Evolutionary conservation across 495 filamentous ascomycete genomes (phyloP).

Genomic region (Trichoderma orchidacearum): DNA sequence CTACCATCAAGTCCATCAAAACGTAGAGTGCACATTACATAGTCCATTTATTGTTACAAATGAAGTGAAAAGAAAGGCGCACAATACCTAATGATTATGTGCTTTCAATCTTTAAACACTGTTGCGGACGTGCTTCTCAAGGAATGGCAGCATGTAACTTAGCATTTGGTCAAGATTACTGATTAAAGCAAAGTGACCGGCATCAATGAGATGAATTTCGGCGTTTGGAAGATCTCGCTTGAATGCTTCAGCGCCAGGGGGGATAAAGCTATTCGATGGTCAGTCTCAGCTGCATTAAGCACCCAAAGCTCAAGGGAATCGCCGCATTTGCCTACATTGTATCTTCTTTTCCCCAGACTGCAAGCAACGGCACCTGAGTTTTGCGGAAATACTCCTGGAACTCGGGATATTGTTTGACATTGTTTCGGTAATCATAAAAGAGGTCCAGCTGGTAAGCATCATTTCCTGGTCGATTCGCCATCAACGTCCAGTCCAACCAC

Average conservation of each 20-base stretch:
- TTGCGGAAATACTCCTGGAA: slow-evolving; percentile 45
- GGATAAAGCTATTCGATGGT: slow-evolving; percentile 23
- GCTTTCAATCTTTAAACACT: no score
- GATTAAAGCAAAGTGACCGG: slow-evolving; percentile 44
- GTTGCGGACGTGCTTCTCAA: slow-evolving; percentile 4
- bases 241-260: slow-evolving; percentile 46
- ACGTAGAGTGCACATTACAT: no score
- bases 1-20: no score
- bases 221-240: slow-evolving; percentile 31
- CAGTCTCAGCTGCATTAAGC: no score
- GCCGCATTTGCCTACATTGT: slow-evolving; percentile 13
- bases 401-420: slow-evolving; percentile 38
- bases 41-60: no score
- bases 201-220: slow-evolving; percentile 39
- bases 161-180: not conserved
- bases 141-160: not conserved
- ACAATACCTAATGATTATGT: no score
- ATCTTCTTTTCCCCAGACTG: slow-evolving; percentile 51
- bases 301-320: no score
- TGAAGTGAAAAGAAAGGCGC: no score
- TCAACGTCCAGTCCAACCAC: slow-evolving; percentile 33
- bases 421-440: slow-evolving; percentile 42
- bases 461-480: slow-evolving; percentile 34
- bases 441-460: slow-evolving; percentile 44
- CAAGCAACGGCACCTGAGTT: slow-evolving; percentile 40